Evolutionary conservation across 2,329 filamentous ascomycete species (phyloP).

Genomic region (Botrytis pseudocinerea): DNA sequence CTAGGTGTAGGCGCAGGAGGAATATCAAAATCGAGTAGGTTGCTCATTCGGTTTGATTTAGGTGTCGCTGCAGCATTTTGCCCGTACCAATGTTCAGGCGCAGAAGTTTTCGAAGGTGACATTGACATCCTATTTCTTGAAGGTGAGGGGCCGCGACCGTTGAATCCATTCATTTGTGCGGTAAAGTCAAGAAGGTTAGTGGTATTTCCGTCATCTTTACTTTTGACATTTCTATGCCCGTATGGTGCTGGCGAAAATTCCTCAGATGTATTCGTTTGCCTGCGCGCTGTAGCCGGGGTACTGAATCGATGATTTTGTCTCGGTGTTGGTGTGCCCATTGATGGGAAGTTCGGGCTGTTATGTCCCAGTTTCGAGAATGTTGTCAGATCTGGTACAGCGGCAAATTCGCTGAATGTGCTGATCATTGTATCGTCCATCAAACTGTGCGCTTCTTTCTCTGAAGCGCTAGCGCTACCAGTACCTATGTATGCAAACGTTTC

Average conservation of each 20-base stretch:
- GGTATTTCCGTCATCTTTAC: constrained; percentile 52
- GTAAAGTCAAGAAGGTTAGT: constrained; percentile 87
- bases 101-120: constrained; percentile 48
- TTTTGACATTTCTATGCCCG: constrained; percentile 39
- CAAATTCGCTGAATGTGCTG: constrained; percentile 72
- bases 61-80: constrained; percentile 31
- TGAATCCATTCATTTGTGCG: constrained; percentile 66
- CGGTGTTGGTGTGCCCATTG: constrained; percentile 43
- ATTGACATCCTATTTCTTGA: constrained; percentile 50
- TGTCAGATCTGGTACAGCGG: constrained; percentile 84
- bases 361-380: constrained; percentile 74
- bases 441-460: constrained; percentile 14
- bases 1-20: constrained; percentile 91
- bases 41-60: constrained; percentile 52
- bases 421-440: constrained; percentile 43
- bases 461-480: constrained; percentile 40
- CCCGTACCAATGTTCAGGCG: constrained; percentile 31
- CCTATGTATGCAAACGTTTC: constrained; percentile 38
- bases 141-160: constrained; percentile 50
- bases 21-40: constrained; percentile 86
- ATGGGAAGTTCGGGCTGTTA: constrained; percentile 57
- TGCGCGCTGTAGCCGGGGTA: constrained; percentile 38
- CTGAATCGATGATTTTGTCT: constrained; percentile 34
- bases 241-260: constrained; percentile 45
- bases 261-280: constrained; percentile 28